Evolutionary conservation across 2,329 filamentous ascomycete species (phyloP).

Genomic region (Monilinia polystroma): DNA sequence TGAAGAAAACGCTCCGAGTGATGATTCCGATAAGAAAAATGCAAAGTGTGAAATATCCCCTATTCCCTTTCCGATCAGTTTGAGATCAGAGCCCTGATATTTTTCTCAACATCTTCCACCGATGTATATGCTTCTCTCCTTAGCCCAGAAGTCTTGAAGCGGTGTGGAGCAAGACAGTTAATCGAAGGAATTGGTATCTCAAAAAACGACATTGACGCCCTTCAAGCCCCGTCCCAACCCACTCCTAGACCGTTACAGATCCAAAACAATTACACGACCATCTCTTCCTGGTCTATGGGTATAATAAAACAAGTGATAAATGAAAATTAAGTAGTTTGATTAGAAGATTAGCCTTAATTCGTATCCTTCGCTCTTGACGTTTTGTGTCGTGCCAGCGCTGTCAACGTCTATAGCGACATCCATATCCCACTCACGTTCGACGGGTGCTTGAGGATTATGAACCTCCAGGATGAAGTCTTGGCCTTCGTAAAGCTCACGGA

Average conservation of each 20-base stretch:
- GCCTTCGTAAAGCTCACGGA: slow-evolving; percentile 79
- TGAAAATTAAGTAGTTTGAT: slow-evolving; percentile 29
- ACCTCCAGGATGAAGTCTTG: slow-evolving; percentile 75
- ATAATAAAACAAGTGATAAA: slow-evolving; percentile 28
- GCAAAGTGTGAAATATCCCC: neutral
- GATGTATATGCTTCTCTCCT: slow-evolving; percentile 9
- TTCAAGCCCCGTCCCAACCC: slow-evolving; percentile 14
- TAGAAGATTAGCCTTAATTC: slow-evolving; percentile 42
- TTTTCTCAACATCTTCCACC: slow-evolving; percentile 5
- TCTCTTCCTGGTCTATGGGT: slow-evolving; percentile 31
- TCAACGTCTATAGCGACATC: slow-evolving; percentile 44
- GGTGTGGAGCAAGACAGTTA: slow-evolving; percentile 12
- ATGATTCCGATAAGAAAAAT: neutral
- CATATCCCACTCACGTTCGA: slow-evolving; percentile 64
- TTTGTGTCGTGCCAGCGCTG: slow-evolving; percentile 30
- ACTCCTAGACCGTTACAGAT: slow-evolving; percentile 20
- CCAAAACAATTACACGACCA: slow-evolving; percentile 39
- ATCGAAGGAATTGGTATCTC: slow-evolving; percentile 19
- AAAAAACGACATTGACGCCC: slow-evolving; percentile 23
- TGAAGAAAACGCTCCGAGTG: neutral
- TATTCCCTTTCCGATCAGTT: neutral
- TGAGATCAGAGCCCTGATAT: slow-evolving; percentile 1
- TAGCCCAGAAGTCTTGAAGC: slow-evolving; percentile 8
- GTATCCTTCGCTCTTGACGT: slow-evolving; percentile 37
- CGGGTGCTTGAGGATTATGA: slow-evolving; percentile 34